phyloP scores from a whole-genome alignment of 352 stramenopile genomes.

The Phytophthora ohioensis region DNA sequence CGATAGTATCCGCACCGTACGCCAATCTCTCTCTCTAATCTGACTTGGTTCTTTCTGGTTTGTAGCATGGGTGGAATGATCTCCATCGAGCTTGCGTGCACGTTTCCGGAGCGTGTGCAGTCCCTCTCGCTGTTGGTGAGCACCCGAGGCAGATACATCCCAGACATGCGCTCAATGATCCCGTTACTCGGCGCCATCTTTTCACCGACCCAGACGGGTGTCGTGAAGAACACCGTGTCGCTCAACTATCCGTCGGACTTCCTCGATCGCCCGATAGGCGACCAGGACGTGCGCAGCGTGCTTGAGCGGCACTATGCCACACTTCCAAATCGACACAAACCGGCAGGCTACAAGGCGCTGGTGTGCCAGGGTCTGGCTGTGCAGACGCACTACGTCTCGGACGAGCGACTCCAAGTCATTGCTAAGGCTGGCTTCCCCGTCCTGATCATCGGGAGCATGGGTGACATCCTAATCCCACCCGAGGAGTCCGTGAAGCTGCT shows the following conservation, averaged over 20 bases:
- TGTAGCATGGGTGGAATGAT: constrained; percentile 64
- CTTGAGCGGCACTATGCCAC: constrained; percentile 34
- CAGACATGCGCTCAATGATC: constrained; percentile 36
- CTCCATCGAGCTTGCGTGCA: constrained; percentile 49
- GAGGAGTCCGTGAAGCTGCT: constrained; percentile 40
- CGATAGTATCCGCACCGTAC: constrained; percentile 1
- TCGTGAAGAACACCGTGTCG: constrained; percentile 41
- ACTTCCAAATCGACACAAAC: constrained; percentile 27
- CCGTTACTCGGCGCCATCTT: constrained; percentile 45
- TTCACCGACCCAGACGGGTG: constrained; percentile 36
- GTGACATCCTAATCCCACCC: constrained; percentile 51
- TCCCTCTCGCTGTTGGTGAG: constrained; percentile 59
- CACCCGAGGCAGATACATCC: constrained; percentile 45
- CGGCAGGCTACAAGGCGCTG: constrained; percentile 37
- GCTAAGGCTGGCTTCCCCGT: constrained; percentile 49
- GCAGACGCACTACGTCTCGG: constrained; percentile 54
- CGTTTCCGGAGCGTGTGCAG: constrained; percentile 42
- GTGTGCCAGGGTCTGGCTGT: constrained; percentile 41
- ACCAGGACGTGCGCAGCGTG: constrained; percentile 34
- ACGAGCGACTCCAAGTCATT: constrained; percentile 50
- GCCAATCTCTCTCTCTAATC: constrained; percentile 4
- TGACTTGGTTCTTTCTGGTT: not conserved
- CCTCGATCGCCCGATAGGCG: constrained; percentile 37
- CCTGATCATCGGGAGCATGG: constrained; percentile 48
- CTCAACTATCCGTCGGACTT: constrained; percentile 57